Evolutionary conservation across 1,284 basidiomycete genomes (phyloP), one percentile per base, ranked within the genome.

Genomic region (Mixia osmundae): DNA sequence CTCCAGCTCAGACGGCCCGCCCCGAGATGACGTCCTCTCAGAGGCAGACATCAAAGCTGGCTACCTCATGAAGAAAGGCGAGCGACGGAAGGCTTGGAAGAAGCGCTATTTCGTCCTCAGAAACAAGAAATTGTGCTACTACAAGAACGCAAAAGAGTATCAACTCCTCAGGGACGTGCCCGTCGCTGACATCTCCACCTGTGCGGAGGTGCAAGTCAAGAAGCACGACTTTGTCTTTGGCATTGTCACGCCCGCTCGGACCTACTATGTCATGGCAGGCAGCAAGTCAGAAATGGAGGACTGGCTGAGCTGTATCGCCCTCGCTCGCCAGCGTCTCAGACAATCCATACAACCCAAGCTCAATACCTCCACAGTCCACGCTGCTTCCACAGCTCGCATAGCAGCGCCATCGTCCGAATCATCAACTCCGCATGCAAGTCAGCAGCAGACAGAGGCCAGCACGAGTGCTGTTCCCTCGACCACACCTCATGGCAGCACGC

Each of bases 101-200:
- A 87, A 87, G 61, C 69, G 89, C 25, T 97, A 89, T 89, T 97
- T 95, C 49, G 91, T 97, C 0, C 61, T 97, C 41, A 69, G 89
- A 11, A 70, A 79, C 0, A 77, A 76, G 12, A 80, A 87, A 55
- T 61, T 99, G 33, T 83, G 83, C 10, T 94, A 91, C 60, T 97
- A 97, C 71, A 95, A 95, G 64, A 85, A 72, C 39, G 75, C 79
- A 34, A 61, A 63, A 46, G 85, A 94, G 57, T 94, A 94, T 61
- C 69, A 83, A 55, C 68, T 95, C 4, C 72, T 87, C 21, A 73
- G 78, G 15, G 70, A 94, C 12, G 71, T 97, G 42, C 79, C 89
- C 49, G 67, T 95, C 19, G 64, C 67, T 22, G 78, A 87, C 34
- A 72, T 97, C 23, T 87, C 94, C 56, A 76, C 83, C 3, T 83